Percentiles rank a stretch among this genome's conserved stretches.
These are phyloP conservation scores for Oryza coarctata DNA, from an alignment of 176 grass and related monocot species.

Conservation along the genomic window DNA sequence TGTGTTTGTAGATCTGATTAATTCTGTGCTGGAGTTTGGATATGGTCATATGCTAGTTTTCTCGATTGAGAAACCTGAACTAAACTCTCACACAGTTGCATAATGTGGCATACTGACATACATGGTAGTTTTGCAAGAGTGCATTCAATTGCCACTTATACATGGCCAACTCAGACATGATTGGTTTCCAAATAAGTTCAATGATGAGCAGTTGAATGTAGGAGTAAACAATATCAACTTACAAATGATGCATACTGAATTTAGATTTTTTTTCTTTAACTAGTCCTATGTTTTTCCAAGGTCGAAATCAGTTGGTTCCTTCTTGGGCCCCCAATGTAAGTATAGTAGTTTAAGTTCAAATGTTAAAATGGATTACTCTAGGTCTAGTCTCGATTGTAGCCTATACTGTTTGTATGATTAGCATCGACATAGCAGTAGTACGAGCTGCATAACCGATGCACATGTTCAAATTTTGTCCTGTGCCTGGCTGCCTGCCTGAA, in stretches of 20 bases:
- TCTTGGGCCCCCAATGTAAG: background rate
- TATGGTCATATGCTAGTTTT: background rate
- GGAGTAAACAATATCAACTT: background rate
- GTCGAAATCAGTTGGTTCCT: background rate
- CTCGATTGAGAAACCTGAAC: background rate
- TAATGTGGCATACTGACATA: background rate
- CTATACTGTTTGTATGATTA: background rate
- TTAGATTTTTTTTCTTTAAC: background rate
- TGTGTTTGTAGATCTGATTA: background rate
- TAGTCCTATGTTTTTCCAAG: background rate
- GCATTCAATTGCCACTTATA: background rate
- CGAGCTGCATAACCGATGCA: background rate
- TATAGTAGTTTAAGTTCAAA: background rate
- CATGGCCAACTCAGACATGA: background rate
- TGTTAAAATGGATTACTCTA: background rate
- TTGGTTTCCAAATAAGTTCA: background rate
- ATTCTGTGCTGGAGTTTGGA: background rate
- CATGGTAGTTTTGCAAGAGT: background rate
- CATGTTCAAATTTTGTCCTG: background rate
- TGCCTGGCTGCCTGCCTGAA: background rate
- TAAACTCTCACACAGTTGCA: background rate
- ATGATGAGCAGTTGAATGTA: background rate
- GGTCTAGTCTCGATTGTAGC: background rate
- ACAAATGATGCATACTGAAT: background rate
- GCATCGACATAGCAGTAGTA: background rate